phyloP scores from a whole-genome alignment of 2,329 filamentous ascomycete species.

The Atkinsonella hypoxylon region DNA sequence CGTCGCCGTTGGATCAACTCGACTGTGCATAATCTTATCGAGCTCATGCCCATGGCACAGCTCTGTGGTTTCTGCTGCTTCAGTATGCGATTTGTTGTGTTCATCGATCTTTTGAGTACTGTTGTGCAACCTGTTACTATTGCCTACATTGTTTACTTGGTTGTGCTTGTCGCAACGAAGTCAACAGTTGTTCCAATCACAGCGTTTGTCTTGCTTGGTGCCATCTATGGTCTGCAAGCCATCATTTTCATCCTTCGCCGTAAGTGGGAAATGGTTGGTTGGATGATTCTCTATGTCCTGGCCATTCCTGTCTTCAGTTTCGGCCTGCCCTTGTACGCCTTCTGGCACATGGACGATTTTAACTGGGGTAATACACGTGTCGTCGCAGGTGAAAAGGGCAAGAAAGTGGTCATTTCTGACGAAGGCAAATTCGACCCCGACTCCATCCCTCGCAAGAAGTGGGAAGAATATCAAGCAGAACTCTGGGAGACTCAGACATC shows the following conservation, averaged over 20 bases:
- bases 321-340: slow-evolving; percentile 80
- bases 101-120: slow-evolving; percentile 84
- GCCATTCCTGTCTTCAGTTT: slow-evolving; percentile 89
- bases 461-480: slow-evolving; percentile 98
- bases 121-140: slow-evolving; percentile 85
- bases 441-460: slow-evolving; percentile 92
- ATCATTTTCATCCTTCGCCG: slow-evolving; percentile 93
- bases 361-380: slow-evolving; percentile 98
- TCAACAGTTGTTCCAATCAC: slow-evolving; percentile 62
- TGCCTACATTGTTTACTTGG: slow-evolving; percentile 80
- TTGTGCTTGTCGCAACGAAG: slow-evolving; percentile 56
- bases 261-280: slow-evolving; percentile 99
- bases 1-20: slow-evolving; percentile 99
- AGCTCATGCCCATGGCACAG: slow-evolving; percentile 84
- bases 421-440: slow-evolving; percentile 95
- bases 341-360: slow-evolving; percentile 99
- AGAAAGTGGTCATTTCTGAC: slow-evolving; percentile 86
- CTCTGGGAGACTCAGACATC: slow-evolving; percentile 89
- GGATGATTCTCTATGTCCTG: slow-evolving; percentile 93
- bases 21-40: slow-evolving; percentile 93
- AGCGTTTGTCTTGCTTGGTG: slow-evolving; percentile 79
- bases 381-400: slow-evolving; percentile 84
- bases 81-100: slow-evolving; percentile 97
- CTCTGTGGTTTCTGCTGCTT: slow-evolving; percentile 99
- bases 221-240: slow-evolving; percentile 94